phyloP scores from a whole-genome alignment of 78 protist species.

The Cavenderia fasciculata region DNA sequence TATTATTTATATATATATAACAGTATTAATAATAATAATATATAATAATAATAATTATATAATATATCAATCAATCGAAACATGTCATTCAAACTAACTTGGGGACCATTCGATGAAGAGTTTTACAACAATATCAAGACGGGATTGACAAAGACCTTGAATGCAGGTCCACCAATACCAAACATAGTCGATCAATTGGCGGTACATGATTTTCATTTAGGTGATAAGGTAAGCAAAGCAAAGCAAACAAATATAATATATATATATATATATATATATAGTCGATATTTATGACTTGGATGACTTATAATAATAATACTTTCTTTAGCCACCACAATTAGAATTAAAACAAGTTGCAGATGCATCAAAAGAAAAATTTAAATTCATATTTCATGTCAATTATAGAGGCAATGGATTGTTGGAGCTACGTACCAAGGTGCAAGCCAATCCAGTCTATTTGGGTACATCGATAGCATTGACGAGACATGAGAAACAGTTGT shows the following conservation, averaged over 20 bases:
- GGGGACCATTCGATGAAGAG: slow-evolving; percentile 58
- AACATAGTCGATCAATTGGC: slow-evolving; percentile 45
- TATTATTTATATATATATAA: too few relatives aligned
- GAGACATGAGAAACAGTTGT: not conserved
- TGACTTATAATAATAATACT: too few relatives aligned
- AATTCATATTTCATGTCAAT: slow-evolving; percentile 38
- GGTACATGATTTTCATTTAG: slow-evolving; percentile 46
- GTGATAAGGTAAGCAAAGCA: slow-evolving; percentile 10
- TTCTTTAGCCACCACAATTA: slow-evolving; percentile 19
- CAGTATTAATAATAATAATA: too few relatives aligned
- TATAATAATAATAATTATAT: not conserved
- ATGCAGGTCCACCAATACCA: slow-evolving; percentile 55
- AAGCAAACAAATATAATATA: not conserved
- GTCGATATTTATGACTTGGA: too few relatives aligned
- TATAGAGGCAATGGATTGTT: slow-evolving; percentile 51
- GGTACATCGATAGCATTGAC: slow-evolving; percentile 15
- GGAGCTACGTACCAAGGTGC: slow-evolving; percentile 64
- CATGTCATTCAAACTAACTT: slow-evolving; percentile 72
- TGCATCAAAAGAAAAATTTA: slow-evolving; percentile 64
- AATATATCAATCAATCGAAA: not conserved
- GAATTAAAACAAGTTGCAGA: slow-evolving; percentile 42
- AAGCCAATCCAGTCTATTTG: slow-evolving; percentile 57
- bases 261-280: too few relatives aligned
- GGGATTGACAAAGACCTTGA: slow-evolving; percentile 19
- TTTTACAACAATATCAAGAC: slow-evolving; percentile 23